phyloP scores from a whole-genome alignment of 202 grass and related monocot genomes.

The Dendrocalamus latiflorus region DNA sequence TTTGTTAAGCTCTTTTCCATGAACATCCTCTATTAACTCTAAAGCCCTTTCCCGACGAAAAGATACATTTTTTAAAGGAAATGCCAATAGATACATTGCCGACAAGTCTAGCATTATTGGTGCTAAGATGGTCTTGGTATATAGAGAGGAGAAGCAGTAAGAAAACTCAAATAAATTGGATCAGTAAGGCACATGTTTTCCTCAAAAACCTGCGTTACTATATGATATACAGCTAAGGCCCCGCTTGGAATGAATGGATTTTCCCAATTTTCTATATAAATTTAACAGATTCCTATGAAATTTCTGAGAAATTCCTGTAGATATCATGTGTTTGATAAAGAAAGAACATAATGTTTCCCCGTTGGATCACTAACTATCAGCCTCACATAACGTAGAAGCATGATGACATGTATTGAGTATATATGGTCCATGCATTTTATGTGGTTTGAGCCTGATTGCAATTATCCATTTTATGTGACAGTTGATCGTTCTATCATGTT shows the following conservation, averaged over 20 bases:
- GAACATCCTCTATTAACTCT: not conserved
- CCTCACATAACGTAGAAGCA: not conserved
- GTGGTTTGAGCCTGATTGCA: not conserved
- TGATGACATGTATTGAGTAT: not conserved
- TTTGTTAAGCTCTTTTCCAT: constrained; percentile 22
- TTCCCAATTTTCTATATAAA: not conserved
- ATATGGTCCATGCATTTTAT: not conserved
- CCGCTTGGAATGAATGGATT: not conserved
- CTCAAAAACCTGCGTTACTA: not conserved
- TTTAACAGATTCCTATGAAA: not conserved
- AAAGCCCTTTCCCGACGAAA: not conserved
- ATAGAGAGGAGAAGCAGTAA: not conserved
- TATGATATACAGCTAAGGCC: not conserved
- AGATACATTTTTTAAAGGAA: not conserved
- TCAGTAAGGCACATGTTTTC: not conserved
- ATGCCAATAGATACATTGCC: not conserved
- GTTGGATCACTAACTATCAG: not conserved
- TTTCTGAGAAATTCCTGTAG: not conserved
- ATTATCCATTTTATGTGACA: not conserved
- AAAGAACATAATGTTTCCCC: not conserved
- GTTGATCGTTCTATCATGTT: not conserved
- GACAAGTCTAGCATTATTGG: not conserved
- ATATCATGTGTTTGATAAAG: not conserved
- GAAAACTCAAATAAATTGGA: not conserved
- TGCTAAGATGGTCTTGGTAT: not conserved